phyloP scores from a whole-genome alignment of 768 basidiomycete genomes.

The Crassisporium funariophilum region DNA sequence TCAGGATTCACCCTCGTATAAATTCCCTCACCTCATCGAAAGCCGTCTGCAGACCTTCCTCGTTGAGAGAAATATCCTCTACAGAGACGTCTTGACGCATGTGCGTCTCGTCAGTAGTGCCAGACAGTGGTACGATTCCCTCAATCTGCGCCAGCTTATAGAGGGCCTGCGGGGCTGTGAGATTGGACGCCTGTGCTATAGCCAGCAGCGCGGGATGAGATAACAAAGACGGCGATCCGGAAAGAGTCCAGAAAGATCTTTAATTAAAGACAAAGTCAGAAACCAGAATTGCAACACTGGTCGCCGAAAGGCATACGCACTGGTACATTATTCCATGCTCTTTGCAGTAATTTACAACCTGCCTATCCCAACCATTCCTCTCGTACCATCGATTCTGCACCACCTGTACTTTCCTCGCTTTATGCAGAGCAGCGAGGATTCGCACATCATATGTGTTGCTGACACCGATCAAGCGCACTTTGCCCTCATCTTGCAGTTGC shows the following conservation, averaged over 20 bases:
- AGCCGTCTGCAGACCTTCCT: conserved; percentile 12
- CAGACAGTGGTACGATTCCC: conserved; percentile 73
- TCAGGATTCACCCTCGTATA: conserved; percentile 6
- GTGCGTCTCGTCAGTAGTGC: conserved; percentile 67
- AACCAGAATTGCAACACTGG: not conserved
- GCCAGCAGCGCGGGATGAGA: conserved; percentile 43
- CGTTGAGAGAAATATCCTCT: conserved; percentile 21
- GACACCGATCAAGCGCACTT: conserved; percentile 66
- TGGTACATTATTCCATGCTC: conserved; percentile 71
- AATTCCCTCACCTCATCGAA: conserved; percentile 14
- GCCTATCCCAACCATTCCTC: conserved; percentile 74
- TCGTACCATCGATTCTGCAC: conserved; percentile 89
- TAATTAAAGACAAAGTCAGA: not conserved
- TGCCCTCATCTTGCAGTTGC: conserved; percentile 63
- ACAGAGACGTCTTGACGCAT: conserved; percentile 59
- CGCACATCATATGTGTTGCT: conserved; percentile 75
- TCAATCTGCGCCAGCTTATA: conserved; percentile 69
- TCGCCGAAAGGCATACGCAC: conserved; percentile 34
- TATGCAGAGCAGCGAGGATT: conserved; percentile 53
- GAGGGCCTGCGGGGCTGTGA: conserved; percentile 66
- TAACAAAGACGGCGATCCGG: conserved; percentile 71
- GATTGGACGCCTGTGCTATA: conserved; percentile 46
- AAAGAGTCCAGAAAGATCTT: conserved; percentile 88
- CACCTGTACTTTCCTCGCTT: conserved; percentile 61
- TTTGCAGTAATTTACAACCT: conserved; percentile 65